These are phyloP conservation scores for Aphanomyces astaci DNA, from an alignment of 352 stramenopile genomes.

Conservation along the genomic window DNA sequence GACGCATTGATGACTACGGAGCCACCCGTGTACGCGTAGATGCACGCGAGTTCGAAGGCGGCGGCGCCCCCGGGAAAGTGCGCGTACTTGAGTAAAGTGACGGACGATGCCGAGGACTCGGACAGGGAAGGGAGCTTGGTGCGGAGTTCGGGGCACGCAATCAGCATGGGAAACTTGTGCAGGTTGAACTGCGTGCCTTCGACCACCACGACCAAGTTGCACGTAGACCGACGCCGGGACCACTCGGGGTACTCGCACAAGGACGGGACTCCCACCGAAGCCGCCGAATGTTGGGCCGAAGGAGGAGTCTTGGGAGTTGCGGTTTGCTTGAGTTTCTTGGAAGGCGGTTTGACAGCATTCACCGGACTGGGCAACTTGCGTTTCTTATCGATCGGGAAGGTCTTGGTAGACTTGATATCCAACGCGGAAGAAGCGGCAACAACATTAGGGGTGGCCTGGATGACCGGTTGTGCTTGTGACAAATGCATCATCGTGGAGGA, in stretches of 20 bases:
- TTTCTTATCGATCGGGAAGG: neutral
- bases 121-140: slow-evolving; percentile 29
- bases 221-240: slow-evolving; percentile 30
- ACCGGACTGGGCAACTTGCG: neutral
- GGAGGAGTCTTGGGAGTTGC: neutral
- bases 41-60: slow-evolving; percentile 56
- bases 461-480: neutral
- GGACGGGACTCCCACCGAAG: slow-evolving; percentile 17
- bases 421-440: neutral
- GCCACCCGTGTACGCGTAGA: slow-evolving; percentile 50
- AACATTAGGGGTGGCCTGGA: too few relatives aligned
- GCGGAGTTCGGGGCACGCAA: slow-evolving; percentile 42
- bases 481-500: neutral
- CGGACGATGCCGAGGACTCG: slow-evolving; percentile 3
- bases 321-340: slow-evolving; percentile 12
- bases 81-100: slow-evolving; percentile 40
- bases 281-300: neutral
- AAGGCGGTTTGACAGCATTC: neutral
- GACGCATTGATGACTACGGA: slow-evolving; percentile 19
- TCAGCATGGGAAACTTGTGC: slow-evolving; percentile 58
- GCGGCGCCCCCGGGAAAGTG: slow-evolving; percentile 45
- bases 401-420: neutral
- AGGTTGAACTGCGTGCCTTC: slow-evolving; percentile 61
- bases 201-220: slow-evolving; percentile 58
- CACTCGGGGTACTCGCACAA: slow-evolving; percentile 54